Base-by-base conservation (phyloP, 805 yeast species). In the Teunomyces panamensis region DNA sequence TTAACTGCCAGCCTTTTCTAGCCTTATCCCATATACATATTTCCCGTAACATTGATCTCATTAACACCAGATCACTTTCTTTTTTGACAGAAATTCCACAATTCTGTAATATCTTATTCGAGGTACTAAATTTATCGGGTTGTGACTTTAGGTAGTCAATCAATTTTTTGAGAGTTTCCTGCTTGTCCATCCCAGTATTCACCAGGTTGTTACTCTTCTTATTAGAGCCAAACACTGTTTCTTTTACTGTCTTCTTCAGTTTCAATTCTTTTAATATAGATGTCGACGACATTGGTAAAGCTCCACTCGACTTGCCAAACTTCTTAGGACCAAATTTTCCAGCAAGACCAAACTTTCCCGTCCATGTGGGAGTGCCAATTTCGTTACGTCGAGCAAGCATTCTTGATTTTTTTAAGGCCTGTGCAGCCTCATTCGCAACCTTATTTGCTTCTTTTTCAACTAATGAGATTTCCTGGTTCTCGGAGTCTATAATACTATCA, bases 301-400 rank as follows among this genome's bases (percentile, higher is more conserved):
- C 46, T 16, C 33, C 34, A 24, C 5, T 39, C 20, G 28, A 20
- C 30, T 30, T 39, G 17, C 39, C 30, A 5, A 37, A 29, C 7
- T 27, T 28, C 20, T 43, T 27, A 13, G 44, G 28, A 0, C 68
- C 69, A 28, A 73, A 65, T 54, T 74, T 78, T 1, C 96, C 97
- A 0, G 96, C 96, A 14, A 69, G 64, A 0, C 99, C 99, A 72
- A 85, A 89, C 55, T 80, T 80, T 0, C 99, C 99, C 0, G 99
- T 92, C 95, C 97, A 94, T 0, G 99, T 92, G 0, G 97, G 98
- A 0, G 86, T 83, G 4, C 96, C 96, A 28, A 91, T 73, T 24
- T 57, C 62, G 43, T 60, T 69, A 46, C 62, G 64, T 16, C 76
- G 55, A 1, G 90, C 74, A 17, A 68, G 61, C 42, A 68, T 73